Base-by-base conservation (phyloP, 2,329 filamentous ascomycete genomes). In the Colletotrichum gigasporum region DNA sequence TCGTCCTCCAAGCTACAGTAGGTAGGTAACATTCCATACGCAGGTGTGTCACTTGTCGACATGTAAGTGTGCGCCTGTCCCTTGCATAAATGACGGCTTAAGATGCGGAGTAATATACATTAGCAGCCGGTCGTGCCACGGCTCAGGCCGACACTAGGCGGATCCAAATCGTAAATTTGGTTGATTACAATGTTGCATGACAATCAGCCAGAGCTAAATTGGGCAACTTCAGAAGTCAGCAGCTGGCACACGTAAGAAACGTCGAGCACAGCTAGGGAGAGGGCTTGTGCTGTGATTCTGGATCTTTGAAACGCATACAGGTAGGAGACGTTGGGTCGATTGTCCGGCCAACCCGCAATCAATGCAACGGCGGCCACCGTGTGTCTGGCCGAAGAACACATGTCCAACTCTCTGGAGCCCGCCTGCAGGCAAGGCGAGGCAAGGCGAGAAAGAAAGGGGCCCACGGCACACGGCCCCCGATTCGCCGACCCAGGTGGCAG, bases 61-160 rank as follows among this genome's bases (percentile, higher is more conserved):
- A 24, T 10, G 52, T 35, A 35, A 28, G n/a, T n/a, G n/a, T 32
- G n/a, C 47, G 55, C 32, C 34, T 30, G 56, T 32, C 32, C 61
- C 61, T 60, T 64, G 61, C 61, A 64, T 64, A 48, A 60, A 32
- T 28, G 57, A 44, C 44, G 44, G 47, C 55, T 61, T 28, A 52
- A 41, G 18, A 47, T 59, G 55, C 55, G 61, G 39, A 47, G 16
- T 10, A 44, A 24, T 44, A 37, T 60, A 34, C 55, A 48, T 39
- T n/a, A n/a, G 39, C 53, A 41, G 41, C 39, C 51, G 26, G 24
- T 28, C 6, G 39, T 50, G 47, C 20, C 45, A 24, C 52, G 45
- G 45, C 53, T 45, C 30, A 30, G 24, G 32, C 55, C 55, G 55
- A 47, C 39, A 34, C 16, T 28, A 60, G n/a, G n/a, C n/a, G n/a